Evolutionary conservation across 148 eudicot genomes (phyloP), one percentile per base, ranked within the genome.

Genomic region (Camellia granthamiana): DNA sequence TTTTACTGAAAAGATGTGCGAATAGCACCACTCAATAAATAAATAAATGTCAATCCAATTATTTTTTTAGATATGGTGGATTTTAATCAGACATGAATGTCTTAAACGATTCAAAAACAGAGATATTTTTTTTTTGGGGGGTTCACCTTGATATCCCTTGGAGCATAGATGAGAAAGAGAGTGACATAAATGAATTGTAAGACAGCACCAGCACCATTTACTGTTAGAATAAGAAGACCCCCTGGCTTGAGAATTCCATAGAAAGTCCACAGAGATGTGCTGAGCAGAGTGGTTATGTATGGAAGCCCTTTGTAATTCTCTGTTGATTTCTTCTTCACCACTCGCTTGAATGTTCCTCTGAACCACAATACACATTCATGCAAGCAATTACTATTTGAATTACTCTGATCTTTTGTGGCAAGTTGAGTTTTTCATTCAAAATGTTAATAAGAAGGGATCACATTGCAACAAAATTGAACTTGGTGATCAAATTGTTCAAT

Each of bases 171-270:
- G 49, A 79, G 76, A 16, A 23, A 70, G 13, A 83, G n/a, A 59
- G 60, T 68, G 12, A 79, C 75, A 69, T 79, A 79, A 14, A 79
- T 79, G 49, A 52, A 58, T 19, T 83, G 79, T 21, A 72, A 69
- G 80, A 55, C n/a, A 3, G 80, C 79, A 8, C 85, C 85, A 11
- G 80, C n/a, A 52, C 51, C 63, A 30, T 75, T 83, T 3, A 83
- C 85, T 3, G 80, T 83, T 4, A 83, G 65, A 21, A 86, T 62
- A 44, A 86, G 80, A 59, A 86, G 41, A 3, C 86, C 88, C 0
- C 47, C 84, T 2, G 88, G 82, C 79, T 86, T 86, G 18, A 86
- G 84, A 9, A 83, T 75, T 41, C 88, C 88, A 51, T 86, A 86
- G 74, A 86, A 86, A 64, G 82, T 77, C 88, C 86, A 86, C 44